Conservation (phyloP, 148 eudicot species). For the Pouteria glomerata region DNA sequence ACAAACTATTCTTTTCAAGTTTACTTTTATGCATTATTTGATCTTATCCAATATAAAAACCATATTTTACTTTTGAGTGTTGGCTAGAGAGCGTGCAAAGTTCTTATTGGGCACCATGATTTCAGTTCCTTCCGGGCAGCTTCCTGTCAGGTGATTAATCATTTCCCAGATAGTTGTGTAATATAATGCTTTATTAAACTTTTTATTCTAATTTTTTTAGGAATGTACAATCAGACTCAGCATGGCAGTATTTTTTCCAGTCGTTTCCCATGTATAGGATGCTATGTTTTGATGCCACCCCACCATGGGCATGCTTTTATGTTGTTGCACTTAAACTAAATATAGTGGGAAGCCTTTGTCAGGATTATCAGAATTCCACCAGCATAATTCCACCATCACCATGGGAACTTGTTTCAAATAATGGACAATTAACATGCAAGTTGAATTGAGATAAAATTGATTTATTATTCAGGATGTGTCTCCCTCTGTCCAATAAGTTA, state of each 20-base stretch:
- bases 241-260: not conserved
- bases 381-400: not conserved
- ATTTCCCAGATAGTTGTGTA: not conserved
- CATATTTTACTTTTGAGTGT: not conserved
- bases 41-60: not conserved
- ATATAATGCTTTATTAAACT: not conserved
- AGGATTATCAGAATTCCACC: not conserved
- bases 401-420: not conserved
- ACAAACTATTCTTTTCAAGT: not conserved
- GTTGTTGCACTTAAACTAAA: not conserved
- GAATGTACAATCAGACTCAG: not conserved
- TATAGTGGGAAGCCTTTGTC: not conserved
- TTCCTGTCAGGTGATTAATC: slow-evolving; percentile 71
- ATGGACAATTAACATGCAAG: not conserved
- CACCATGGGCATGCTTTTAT: not conserved
- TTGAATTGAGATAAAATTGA: not conserved
- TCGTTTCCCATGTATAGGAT: not conserved
- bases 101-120: slow-evolving; percentile 85
- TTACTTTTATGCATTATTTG: slow-evolving; percentile 6
- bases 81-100: slow-evolving; percentile 73
- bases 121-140: slow-evolving; percentile 95
- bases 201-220: not conserved
- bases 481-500: no score
- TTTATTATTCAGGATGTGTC: not conserved
- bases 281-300: not conserved